Percentiles rank a stretch among this genome's conserved stretches.
Evolutionary conservation across 2,329 filamentous ascomycete species (phyloP).

Genomic region (Clonostachys rosea): DNA sequence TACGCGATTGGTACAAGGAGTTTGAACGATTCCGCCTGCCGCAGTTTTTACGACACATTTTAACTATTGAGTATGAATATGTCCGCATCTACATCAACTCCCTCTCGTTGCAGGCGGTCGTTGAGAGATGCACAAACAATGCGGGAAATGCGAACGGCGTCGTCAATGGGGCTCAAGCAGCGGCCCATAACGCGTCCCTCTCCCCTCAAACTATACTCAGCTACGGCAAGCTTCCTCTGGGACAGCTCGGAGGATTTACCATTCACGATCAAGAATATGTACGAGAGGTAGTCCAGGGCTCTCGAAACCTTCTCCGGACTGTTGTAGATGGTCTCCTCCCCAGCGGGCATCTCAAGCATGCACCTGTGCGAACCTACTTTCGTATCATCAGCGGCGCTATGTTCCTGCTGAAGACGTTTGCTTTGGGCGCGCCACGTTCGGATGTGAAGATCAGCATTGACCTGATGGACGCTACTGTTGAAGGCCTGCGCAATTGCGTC

Average conservation of each 20-base stretch:
- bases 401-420: constrained; percentile 81
- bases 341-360: constrained; percentile 73
- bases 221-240: constrained; percentile 59
- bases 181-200: constrained; percentile 17
- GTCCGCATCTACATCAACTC: constrained; percentile 94
- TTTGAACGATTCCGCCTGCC: constrained; percentile 74
- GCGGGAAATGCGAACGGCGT: constrained; percentile 33
- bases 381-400: constrained; percentile 82
- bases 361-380: constrained; percentile 80
- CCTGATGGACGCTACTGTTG: constrained; percentile 70
- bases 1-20: constrained; percentile 74
- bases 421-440: constrained; percentile 71
- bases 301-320: constrained; percentile 69
- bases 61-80: constrained; percentile 94
- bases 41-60: constrained; percentile 65
- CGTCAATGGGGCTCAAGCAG: background rate
- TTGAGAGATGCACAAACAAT: constrained; percentile 84
- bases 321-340: constrained; percentile 75
- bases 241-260: constrained; percentile 59
- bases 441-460: constrained; percentile 73
- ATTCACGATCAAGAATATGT: constrained; percentile 68
- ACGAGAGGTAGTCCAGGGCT: constrained; percentile 72
- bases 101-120: constrained; percentile 87
- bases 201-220: constrained; percentile 63
- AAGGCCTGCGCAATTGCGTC: constrained; percentile 70